Evolutionary conservation across 176 grass and related monocot species (phyloP).

Genomic region (Tuctoria greenei): DNA sequence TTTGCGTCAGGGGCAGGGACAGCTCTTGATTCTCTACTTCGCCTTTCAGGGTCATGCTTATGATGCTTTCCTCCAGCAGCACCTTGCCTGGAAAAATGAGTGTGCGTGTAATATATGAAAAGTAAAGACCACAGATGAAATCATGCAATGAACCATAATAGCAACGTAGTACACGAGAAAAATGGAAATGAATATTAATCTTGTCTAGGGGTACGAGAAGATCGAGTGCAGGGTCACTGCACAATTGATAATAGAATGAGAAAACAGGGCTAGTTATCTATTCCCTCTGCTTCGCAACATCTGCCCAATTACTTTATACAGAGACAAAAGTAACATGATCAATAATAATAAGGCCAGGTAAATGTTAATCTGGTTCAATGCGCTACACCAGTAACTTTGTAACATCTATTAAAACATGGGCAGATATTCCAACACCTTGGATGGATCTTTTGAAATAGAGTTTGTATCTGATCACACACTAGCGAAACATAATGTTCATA

Average conservation of each 20-base stretch:
- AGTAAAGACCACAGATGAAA: conserved; percentile 11
- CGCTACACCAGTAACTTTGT: conserved; percentile 5
- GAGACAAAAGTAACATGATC: neutral
- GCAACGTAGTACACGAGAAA: neutral
- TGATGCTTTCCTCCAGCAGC: conserved; percentile 60
- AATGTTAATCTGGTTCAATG: neutral
- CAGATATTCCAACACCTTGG: neutral
- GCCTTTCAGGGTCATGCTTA: conserved; percentile 59
- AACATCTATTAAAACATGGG: neutral
- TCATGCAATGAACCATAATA: neutral
- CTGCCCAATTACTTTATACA: conserved; percentile 12
- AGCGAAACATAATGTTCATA: conserved; percentile 3
- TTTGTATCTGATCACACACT: neutral
- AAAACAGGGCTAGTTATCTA: neutral
- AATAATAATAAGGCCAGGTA: neutral
- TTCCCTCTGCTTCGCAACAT: neutral
- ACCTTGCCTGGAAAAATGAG: conserved; percentile 56
- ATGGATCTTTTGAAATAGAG: neutral
- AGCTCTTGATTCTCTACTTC: conserved; percentile 73
- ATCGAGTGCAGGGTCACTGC: neutral
- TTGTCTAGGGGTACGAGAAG: neutral
- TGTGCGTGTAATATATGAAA: conserved; percentile 10
- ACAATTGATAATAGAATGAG: conserved; percentile 1
- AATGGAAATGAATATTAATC: neutral
- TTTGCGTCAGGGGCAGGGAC: conserved; percentile 96